Percentiles rank a stretch among this genome's conserved stretches.
Conservation (phyloP, 2,329 filamentous ascomycete species). For the Colletotrichum caudatum region DNA sequence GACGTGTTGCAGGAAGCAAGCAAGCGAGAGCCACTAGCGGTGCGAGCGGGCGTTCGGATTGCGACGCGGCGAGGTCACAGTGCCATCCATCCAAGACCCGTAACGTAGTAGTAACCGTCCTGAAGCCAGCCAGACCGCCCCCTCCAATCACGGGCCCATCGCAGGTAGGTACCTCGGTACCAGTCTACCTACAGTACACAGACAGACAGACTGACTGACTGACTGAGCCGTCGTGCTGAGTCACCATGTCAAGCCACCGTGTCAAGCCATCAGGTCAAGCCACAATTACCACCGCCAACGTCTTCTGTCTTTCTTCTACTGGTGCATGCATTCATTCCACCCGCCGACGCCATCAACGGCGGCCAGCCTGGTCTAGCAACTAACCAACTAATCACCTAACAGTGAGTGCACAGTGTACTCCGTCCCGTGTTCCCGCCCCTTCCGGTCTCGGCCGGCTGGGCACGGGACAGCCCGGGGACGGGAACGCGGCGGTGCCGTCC, state of each 20-base stretch:
- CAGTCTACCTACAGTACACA: background rate
- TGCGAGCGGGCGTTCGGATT: constrained; percentile 34
- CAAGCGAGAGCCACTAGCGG: constrained; percentile 31
- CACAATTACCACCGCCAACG: constrained; percentile 1
- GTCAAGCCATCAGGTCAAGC: background rate
- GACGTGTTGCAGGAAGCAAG: constrained; percentile 28
- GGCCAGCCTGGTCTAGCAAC: constrained; percentile 17
- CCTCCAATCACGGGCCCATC: background rate
- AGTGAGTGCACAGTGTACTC: background rate
- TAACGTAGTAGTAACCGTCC: background rate
- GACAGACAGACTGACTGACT: background rate
- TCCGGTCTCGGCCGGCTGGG: constrained; percentile 11
- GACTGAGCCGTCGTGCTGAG: background rate
- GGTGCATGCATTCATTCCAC: constrained; percentile 18
- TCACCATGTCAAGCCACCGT: too few relatives aligned
- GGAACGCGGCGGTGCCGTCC: constrained; percentile 5
- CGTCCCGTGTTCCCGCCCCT: background rate
- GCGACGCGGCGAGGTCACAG: constrained; percentile 24
- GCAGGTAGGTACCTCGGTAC: too few relatives aligned
- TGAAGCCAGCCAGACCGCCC: too few relatives aligned
- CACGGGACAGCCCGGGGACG: background rate
- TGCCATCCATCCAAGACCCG: constrained; percentile 14
- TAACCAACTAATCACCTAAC: too few relatives aligned
- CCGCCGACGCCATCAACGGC: constrained; percentile 26
- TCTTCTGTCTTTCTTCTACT: constrained; percentile 13